A percentile compares a stretch with the other conserved stretches of the same genome.
Evolutionary conservation across 768 basidiomycete species (phyloP).

Genomic region (Galerina sulciceps): DNA sequence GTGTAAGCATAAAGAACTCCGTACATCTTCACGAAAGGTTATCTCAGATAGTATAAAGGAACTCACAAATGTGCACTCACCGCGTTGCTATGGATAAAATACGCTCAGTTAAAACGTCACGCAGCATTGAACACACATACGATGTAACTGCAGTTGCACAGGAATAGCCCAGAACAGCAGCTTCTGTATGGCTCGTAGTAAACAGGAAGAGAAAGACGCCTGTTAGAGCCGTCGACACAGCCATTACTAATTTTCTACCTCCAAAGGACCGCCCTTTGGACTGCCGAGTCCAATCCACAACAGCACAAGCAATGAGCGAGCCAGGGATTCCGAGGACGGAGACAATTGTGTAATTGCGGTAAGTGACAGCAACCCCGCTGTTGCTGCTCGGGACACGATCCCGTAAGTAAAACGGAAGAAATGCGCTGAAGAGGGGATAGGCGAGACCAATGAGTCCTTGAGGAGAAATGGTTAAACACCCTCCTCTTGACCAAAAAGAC

Average conservation of each 20-base stretch:
- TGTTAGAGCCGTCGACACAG: background rate
- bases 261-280: background rate
- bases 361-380: background rate
- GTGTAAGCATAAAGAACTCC: constrained; percentile 3
- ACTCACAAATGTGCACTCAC: background rate
- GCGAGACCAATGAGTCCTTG: background rate
- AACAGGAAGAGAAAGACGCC: background rate
- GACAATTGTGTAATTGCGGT: constrained; percentile 3
- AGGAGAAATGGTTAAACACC: background rate
- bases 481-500: too few relatives aligned
- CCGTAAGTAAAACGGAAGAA: background rate
- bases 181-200: background rate
- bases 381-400: background rate
- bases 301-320: background rate
- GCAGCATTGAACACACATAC: background rate
- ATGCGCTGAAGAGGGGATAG: background rate
- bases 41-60: background rate
- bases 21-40: background rate
- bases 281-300: background rate
- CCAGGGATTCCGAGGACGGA: constrained; percentile 1
- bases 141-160: constrained; percentile 2
- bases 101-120: background rate
- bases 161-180: background rate
- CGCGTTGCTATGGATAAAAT: background rate
- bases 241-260: constrained; percentile 1